Percentiles rank a stretch among this genome's conserved stretches.
phyloP scores from a whole-genome alignment of 192 early-diverging fungal species.

The Coemansia sp. region DNA sequence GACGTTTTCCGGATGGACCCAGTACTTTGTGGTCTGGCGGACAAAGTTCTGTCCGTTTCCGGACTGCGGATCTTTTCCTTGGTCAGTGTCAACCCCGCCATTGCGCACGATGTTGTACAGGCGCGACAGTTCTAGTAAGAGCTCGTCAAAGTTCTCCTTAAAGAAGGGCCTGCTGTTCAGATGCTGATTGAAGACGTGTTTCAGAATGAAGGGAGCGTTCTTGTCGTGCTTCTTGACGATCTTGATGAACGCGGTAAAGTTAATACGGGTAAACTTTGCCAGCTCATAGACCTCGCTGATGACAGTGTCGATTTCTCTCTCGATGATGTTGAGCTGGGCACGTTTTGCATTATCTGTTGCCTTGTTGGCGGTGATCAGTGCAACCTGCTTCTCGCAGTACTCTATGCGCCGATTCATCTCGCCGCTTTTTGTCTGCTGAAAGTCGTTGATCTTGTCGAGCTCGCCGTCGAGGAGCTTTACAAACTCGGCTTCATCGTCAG shows the following conservation, averaged over 20 bases:
- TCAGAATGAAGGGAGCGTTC: constrained; percentile 78
- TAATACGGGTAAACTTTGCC: constrained; percentile 72
- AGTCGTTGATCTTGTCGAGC: constrained; percentile 82
- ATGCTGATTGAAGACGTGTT: constrained; percentile 75
- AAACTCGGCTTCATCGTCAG: constrained; percentile 81
- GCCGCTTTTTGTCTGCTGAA: constrained; percentile 71
- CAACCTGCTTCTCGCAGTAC: constrained; percentile 62
- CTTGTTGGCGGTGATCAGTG: constrained; percentile 54
- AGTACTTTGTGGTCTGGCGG: constrained; percentile 87
- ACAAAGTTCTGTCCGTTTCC: constrained; percentile 67
- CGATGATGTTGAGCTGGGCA: constrained; percentile 58
- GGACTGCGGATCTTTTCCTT: constrained; percentile 48
- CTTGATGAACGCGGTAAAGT: constrained; percentile 84
- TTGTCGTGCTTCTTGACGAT: constrained; percentile 99
- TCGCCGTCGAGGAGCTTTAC: constrained; percentile 85
- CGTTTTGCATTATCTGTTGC: constrained; percentile 44
- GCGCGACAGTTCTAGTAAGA: constrained; percentile 81
- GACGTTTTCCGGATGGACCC: constrained; percentile 94
- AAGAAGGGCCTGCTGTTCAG: constrained; percentile 83
- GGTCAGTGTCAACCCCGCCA: constrained; percentile 61
- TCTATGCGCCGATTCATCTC: constrained; percentile 71
- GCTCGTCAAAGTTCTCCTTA: constrained; percentile 80
- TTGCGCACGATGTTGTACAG: constrained; percentile 75
- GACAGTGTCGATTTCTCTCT: constrained; percentile 68
- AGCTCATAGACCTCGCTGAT: constrained; percentile 77